Evolutionary conservation across 495 filamentous ascomycete genomes (phyloP).

Genomic region (Podospora anserina): DNA sequence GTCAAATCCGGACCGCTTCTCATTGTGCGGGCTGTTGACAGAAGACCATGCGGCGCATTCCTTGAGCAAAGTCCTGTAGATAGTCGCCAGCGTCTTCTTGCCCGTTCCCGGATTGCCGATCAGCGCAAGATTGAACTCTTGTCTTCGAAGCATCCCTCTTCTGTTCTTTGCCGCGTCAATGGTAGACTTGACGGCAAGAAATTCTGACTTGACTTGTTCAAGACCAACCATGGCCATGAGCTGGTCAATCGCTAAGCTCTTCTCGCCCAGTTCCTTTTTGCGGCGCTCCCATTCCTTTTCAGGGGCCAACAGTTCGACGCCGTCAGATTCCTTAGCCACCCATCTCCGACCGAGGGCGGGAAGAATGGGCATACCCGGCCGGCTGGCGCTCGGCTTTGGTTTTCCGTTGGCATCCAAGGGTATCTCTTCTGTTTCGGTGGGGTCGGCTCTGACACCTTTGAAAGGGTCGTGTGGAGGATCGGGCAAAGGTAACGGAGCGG

Average conservation of each 20-base stretch:
- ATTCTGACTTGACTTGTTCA: slow-evolving; percentile 56
- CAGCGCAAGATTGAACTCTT: slow-evolving; percentile 55
- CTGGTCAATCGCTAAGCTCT: slow-evolving; percentile 6
- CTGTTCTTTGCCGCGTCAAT: slow-evolving; percentile 45
- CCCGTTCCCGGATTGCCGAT: slow-evolving; percentile 66
- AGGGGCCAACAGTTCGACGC: neutral
- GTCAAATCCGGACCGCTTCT: neutral
- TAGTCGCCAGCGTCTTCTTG: slow-evolving; percentile 64
- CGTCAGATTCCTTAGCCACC: neutral
- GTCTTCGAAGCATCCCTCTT: slow-evolving; percentile 48
- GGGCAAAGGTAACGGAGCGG: neutral
- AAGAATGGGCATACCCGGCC: slow-evolving; percentile 6
- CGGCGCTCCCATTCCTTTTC: slow-evolving; percentile 7
- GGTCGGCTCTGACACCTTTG: neutral
- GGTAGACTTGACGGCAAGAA: slow-evolving; percentile 55
- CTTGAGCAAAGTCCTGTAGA: slow-evolving; percentile 58
- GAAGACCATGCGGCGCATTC: slow-evolving; percentile 49
- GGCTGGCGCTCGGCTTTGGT: neutral
- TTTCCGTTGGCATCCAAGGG: neutral
- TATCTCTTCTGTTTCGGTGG: neutral
- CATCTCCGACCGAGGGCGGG: neutral
- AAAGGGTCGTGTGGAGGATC: slow-evolving; percentile 3
- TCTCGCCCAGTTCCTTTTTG: slow-evolving; percentile 4
- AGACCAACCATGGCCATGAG: slow-evolving; percentile 62
- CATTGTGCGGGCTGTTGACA: neutral